Evolutionary conservation across 116 monocot species (phyloP).

Genomic region (Phalaenopsis hybrid): DNA sequence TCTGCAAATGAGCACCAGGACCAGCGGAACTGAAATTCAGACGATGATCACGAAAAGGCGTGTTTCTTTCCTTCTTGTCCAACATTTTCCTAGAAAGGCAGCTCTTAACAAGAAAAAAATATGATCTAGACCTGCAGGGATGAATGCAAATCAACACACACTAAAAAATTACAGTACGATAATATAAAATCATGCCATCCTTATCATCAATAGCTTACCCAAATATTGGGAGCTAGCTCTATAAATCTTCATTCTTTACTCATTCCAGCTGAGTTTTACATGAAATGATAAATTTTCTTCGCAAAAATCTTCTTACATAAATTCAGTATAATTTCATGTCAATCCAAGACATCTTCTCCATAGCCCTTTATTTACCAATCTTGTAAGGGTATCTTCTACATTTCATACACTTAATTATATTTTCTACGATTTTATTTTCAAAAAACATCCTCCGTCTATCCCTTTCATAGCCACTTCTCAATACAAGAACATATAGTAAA

Average conservation of each 20-base stretch:
- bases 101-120: not conserved
- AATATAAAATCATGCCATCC: not conserved
- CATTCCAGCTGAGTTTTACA: not conserved
- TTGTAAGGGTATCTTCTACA: no score
- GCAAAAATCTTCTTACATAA: not conserved
- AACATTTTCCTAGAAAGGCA: constrained; percentile 12
- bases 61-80: constrained; percentile 10
- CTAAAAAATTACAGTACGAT: not conserved
- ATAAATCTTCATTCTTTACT: not conserved
- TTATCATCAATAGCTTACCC: not conserved
- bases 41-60: constrained; percentile 5
- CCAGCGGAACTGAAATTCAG: constrained; percentile 15
- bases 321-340: not conserved
- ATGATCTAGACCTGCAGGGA: not conserved
- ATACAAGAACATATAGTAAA: no score
- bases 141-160: not conserved
- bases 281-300: not conserved
- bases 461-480: no score
- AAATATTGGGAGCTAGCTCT: not conserved
- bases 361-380: not conserved
- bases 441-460: no score
- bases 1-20: constrained; percentile 5
- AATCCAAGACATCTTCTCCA: not conserved
- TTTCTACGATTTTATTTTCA: no score
- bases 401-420: no score